Evolutionary conservation across 768 basidiomycete species (phyloP).

Genomic region (Pleurotus giganteus): DNA sequence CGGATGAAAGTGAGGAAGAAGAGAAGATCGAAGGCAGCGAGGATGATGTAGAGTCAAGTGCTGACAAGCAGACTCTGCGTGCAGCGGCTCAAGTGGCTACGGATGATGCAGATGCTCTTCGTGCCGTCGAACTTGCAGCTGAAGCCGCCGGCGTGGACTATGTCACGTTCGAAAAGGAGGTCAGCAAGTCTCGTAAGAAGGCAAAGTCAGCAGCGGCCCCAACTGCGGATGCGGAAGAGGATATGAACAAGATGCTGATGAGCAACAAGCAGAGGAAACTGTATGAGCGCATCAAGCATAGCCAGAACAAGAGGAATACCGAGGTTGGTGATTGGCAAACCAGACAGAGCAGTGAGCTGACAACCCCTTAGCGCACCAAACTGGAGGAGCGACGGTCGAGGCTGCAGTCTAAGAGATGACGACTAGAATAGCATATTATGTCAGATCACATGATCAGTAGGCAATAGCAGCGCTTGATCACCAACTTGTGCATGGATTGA

Average conservation of each 20-base stretch:
- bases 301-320: constrained; percentile 67
- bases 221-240: constrained; percentile 53
- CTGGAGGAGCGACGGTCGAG: constrained; percentile 58
- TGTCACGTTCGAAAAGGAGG: constrained; percentile 72
- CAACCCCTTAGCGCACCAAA: constrained; percentile 47
- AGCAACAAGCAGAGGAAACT: constrained; percentile 92
- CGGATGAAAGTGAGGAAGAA: constrained; percentile 29
- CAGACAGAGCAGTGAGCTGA: background rate
- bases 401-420: constrained; percentile 33
- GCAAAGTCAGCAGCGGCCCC: constrained; percentile 24
- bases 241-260: constrained; percentile 98
- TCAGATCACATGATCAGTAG: background rate
- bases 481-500: no score
- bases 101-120: constrained; percentile 65
- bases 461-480: no score
- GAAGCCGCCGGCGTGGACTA: constrained; percentile 86
- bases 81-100: constrained; percentile 31
- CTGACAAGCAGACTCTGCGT: constrained; percentile 27
- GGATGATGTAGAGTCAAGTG: constrained; percentile 27
- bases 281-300: constrained; percentile 91
- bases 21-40: constrained; percentile 17
- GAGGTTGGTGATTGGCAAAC: constrained; percentile 64
- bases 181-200: constrained; percentile 56
- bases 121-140: constrained; percentile 89
- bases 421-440: background rate